A percentile compares a stretch with the other conserved stretches of the same genome.
Conservation (phyloP, 2,329 filamentous ascomycete species). For the Sporothrix phasma region DNA sequence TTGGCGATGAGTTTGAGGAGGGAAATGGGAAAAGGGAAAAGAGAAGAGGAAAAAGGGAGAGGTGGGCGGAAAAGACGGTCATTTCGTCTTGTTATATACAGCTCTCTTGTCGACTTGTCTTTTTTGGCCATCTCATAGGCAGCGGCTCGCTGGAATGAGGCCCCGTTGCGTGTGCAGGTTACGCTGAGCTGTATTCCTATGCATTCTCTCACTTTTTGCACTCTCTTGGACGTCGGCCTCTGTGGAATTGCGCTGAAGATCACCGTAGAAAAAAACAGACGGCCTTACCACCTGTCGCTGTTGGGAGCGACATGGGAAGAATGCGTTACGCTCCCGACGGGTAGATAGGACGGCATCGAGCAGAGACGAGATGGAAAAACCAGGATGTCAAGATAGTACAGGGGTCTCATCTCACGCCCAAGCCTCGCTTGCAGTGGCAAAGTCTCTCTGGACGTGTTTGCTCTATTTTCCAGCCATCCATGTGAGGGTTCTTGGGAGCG, state of each 20-base stretch:
- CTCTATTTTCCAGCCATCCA: background rate
- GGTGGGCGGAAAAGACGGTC: background rate
- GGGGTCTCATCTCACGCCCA: background rate
- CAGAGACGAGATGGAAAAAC: conserved; percentile 1
- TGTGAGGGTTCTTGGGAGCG: background rate
- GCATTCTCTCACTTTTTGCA: conserved; percentile 2
- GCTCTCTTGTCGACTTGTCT: too few relatives aligned
- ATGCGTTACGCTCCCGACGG: background rate
- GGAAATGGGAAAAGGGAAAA: background rate
- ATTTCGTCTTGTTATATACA: background rate
- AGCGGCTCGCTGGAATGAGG: background rate
- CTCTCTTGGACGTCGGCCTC: background rate
- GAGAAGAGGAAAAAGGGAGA: background rate
- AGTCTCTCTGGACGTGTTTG: background rate
- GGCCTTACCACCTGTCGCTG: background rate
- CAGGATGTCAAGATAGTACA: background rate
- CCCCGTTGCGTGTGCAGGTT: background rate
- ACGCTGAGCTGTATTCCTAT: background rate
- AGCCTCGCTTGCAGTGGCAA: background rate
- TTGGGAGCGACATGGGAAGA: background rate
- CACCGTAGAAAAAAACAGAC: background rate
- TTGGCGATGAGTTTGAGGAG: background rate
- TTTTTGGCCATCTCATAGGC: background rate
- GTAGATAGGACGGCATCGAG: background rate
- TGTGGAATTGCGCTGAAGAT: background rate